Percentiles rank a stretch among this genome's conserved stretches.
These are phyloP conservation scores for Solanum appendiculatum DNA, from an alignment of 257 asterid genomes.

Conservation along the genomic window DNA sequence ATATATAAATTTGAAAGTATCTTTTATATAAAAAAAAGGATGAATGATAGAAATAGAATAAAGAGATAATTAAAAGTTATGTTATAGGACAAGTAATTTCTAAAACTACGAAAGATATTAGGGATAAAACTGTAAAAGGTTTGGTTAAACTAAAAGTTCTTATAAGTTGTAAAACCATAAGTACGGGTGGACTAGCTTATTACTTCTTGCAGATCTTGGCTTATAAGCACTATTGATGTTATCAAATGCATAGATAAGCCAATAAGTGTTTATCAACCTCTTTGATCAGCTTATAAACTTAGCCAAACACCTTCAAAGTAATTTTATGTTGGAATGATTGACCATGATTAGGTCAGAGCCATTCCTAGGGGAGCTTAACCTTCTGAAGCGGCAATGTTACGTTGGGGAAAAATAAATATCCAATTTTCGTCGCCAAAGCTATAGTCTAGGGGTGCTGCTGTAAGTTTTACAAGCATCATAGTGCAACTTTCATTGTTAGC, in stretches of 20 bases:
- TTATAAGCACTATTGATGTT: neutral
- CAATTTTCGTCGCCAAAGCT: neutral
- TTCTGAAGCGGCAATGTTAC: neutral
- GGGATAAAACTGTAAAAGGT: neutral
- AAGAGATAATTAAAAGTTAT: neutral
- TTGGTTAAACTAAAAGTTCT: neutral
- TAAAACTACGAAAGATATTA: neutral
- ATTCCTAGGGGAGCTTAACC: neutral
- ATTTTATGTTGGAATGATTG: neutral
- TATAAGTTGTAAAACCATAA: neutral
- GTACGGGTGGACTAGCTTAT: neutral
- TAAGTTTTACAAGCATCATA: neutral
- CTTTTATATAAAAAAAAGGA: neutral
- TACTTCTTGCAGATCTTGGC: neutral
- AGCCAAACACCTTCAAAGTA: neutral
- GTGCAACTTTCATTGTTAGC: neutral
- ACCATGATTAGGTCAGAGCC: neutral
- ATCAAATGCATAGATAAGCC: neutral
- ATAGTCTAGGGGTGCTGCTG: neutral
- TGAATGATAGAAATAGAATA: neutral
- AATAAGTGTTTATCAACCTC: neutral
- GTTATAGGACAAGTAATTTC: neutral
- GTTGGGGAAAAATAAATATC: neutral
- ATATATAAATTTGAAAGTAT: neutral
- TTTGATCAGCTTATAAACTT: neutral